phyloP scores from a whole-genome alignment of 2,329 filamentous ascomycete species.

The Polytolypa hystricis region DNA sequence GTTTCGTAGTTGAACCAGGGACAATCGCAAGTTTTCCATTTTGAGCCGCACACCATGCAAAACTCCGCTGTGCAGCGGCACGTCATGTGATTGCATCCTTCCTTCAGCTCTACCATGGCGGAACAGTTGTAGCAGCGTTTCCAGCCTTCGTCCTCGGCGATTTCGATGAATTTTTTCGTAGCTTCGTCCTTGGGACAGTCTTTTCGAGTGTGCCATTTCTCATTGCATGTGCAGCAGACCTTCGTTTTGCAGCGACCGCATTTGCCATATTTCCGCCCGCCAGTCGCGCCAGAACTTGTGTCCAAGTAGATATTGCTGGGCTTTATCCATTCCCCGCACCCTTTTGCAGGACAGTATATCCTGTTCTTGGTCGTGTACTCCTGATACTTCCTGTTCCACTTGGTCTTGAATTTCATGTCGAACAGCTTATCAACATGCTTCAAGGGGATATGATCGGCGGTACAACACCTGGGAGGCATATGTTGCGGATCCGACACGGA shows the following conservation, averaged over 20 bases:
- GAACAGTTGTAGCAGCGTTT: slow-evolving; percentile 70
- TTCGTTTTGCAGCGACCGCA: slow-evolving; percentile 63
- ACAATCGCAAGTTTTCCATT: slow-evolving; percentile 77
- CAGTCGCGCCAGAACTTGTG: slow-evolving; percentile 28
- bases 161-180: slow-evolving; percentile 39
- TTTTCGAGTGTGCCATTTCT: slow-evolving; percentile 57
- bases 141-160: slow-evolving; percentile 63
- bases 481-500: slow-evolving; percentile 66
- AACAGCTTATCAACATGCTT: slow-evolving; percentile 68
- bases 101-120: slow-evolving; percentile 64
- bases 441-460: slow-evolving; percentile 58
- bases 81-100: slow-evolving; percentile 81
- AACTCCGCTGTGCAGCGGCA: slow-evolving; percentile 77
- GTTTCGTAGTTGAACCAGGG: slow-evolving; percentile 62
- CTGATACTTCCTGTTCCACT: slow-evolving; percentile 70
- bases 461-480: slow-evolving; percentile 81
- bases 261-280: slow-evolving; percentile 53
- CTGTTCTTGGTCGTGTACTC: slow-evolving; percentile 65
- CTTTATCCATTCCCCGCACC: slow-evolving; percentile 71
- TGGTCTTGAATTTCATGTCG: slow-evolving; percentile 59
- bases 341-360: slow-evolving; percentile 62
- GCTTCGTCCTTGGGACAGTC: slow-evolving; percentile 53
- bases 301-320: slow-evolving; percentile 55
- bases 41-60: slow-evolving; percentile 71
- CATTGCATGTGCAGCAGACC: slow-evolving; percentile 63